Percentiles rank a stretch among this genome's conserved stretches.
These are phyloP conservation scores for Cryptosporidium meleagridis DNA, from an alignment of 169 alveolate genomes.

Conservation along the genomic window DNA sequence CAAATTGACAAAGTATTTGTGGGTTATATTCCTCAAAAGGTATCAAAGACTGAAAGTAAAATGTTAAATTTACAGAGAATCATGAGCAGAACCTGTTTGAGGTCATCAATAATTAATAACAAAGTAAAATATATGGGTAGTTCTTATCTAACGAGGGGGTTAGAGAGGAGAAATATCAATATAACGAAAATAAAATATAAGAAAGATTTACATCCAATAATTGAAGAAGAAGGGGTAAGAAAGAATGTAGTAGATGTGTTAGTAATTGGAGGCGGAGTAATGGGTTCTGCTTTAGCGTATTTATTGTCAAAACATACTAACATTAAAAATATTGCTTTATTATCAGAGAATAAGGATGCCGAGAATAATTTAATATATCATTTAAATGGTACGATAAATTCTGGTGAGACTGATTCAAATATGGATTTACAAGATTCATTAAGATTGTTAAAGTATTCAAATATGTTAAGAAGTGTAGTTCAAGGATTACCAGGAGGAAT, in stretches of 20 bases:
- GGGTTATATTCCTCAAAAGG: background rate
- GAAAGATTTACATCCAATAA: slow-evolving; percentile 6
- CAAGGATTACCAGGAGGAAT: background rate
- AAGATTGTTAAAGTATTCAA: background rate
- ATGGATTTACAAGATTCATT: background rate
- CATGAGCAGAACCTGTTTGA: background rate
- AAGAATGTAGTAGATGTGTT: slow-evolving; percentile 12
- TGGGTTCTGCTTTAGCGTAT: slow-evolving; percentile 22
- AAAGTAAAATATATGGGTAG: background rate
- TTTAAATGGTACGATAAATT: background rate
- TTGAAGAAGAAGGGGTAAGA: background rate
- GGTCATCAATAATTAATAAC: background rate
- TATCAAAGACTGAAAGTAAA: background rate
- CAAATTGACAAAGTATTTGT: background rate
- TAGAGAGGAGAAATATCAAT: background rate
- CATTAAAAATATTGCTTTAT: background rate
- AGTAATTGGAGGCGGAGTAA: slow-evolving; percentile 43
- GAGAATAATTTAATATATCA: background rate
- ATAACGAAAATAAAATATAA: background rate
- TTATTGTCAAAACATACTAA: background rate
- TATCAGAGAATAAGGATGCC: background rate
- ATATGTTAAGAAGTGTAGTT: background rate
- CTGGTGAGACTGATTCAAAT: slow-evolving; percentile 23
- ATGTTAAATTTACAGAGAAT: background rate
- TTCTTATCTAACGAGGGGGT: background rate